phyloP scores from a whole-genome alignment of 2,329 filamentous ascomycete genomes.

The Penicillium sp. region DNA sequence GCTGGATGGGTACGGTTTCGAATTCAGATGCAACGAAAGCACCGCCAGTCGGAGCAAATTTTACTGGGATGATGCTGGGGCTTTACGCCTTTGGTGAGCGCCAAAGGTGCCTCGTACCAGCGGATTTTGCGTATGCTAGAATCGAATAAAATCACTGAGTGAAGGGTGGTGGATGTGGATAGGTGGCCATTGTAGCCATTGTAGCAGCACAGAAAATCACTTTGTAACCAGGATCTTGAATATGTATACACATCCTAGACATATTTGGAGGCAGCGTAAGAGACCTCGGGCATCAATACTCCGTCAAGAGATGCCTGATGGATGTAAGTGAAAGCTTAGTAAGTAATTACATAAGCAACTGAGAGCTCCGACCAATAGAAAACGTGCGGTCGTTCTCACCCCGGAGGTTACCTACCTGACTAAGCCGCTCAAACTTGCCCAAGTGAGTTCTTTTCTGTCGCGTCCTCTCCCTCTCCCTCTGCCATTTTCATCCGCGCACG shows the following conservation, averaged over 20 bases:
- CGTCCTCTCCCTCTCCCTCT: constrained; percentile 23
- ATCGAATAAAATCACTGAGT: constrained; percentile 8
- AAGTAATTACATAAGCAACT: neutral
- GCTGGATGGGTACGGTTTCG: constrained; percentile 32
- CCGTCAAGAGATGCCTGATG: neutral
- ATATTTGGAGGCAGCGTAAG: too few species aligned
- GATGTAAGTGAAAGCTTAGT: neutral
- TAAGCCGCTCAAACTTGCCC: constrained; percentile 18
- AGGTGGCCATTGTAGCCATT: too few species aligned
- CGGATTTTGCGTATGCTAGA: constrained; percentile 43
- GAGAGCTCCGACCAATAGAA: neutral
- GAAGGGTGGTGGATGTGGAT: too few species aligned
- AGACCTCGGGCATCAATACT: too few species aligned
- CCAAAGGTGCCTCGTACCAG: constrained; percentile 42
- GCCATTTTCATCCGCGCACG: constrained; percentile 20
- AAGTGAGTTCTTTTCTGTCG: constrained; percentile 22
- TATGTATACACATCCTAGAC: too few species aligned
- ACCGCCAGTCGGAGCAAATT: constrained; percentile 43
- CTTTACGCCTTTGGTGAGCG: constrained; percentile 48
- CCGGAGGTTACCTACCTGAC: neutral
- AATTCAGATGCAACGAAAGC: constrained; percentile 37
- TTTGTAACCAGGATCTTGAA: too few species aligned
- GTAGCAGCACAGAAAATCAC: too few species aligned
- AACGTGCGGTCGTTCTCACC: neutral
- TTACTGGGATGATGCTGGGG: constrained; percentile 51